These are phyloP conservation scores for Penicillium rolfsii DNA, from an alignment of 2,329 filamentous ascomycete species.

Conservation along the genomic window DNA sequence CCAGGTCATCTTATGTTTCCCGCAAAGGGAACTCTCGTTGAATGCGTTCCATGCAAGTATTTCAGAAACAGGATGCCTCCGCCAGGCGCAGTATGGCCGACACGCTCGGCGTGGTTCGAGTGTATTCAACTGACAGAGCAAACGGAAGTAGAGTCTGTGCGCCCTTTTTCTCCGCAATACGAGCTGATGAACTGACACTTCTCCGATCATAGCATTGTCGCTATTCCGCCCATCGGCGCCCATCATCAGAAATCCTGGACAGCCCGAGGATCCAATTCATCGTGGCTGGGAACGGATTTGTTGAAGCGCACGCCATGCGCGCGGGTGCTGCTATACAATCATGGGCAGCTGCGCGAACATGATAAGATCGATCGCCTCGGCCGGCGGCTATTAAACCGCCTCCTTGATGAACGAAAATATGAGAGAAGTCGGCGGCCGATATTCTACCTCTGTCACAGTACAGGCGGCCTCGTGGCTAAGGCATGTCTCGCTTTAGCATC, in stretches of 20 bases:
- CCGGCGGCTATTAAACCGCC: conserved; percentile 29
- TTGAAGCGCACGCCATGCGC: conserved; percentile 29
- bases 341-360: conserved; percentile 31
- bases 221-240: conserved; percentile 41
- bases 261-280: conserved; percentile 19
- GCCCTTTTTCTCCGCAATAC: not conserved
- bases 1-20: not conserved
- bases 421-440: conserved; percentile 51
- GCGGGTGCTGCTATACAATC: conserved; percentile 35
- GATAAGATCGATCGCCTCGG: conserved; percentile 35
- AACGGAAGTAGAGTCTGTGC: conserved; percentile 35
- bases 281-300: conserved; percentile 35
- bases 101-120: conserved; percentile 24
- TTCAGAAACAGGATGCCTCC: conserved; percentile 15
- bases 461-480: conserved; percentile 65
- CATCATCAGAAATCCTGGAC: conserved; percentile 37
- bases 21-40: not conserved
- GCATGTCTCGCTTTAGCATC: conserved; percentile 52
- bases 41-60: not conserved
- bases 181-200: not conserved
- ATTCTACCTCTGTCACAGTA: conserved; percentile 64
- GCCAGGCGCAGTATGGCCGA: conserved; percentile 3
- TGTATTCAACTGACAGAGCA: conserved; percentile 15
- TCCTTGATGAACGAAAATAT: conserved; percentile 29
- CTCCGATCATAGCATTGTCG: conserved; percentile 35